Evolutionary conservation across 2,329 filamentous ascomycete species (phyloP), one percentile per base, ranked within the genome.

Genomic region (Epichloe gansuensis): DNA sequence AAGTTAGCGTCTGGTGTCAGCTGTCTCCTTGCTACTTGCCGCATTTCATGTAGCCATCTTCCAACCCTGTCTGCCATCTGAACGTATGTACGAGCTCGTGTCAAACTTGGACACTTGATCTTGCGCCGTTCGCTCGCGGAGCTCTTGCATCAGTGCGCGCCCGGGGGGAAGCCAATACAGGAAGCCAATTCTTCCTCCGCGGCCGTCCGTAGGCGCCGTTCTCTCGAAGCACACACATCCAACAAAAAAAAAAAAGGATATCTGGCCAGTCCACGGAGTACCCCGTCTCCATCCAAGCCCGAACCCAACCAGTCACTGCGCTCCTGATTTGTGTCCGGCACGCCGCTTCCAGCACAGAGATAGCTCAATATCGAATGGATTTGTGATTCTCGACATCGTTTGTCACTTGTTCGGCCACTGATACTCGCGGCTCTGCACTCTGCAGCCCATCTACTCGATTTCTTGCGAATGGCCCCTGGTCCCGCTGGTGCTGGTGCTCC

Each of bases 401-500:
- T 40, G 21, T 36, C 35, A 9, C 15, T 31, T 25, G 13, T 35
- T 17, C 41, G 34, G 34, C 41, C 9, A 21, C 31, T 31, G 44
- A 39, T 47, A 25, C 27, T 44, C 17, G 48, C 41, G n/a, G 42
- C 47, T 38, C 44, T 31, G 27, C 27, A 31, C 27, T 31, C 44
- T 42, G 23, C 36, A 41, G 15, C 21, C 35, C 27, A 23, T 34
- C 23, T 51, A 47, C 41, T 47, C 34, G 39, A 23, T 36, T 43
- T 34, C 48, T 51, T 51, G 51, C 74, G 73, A 67, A 76, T 76
- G 74, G 67, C 71, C 66, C 60, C 67, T 68, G 61, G 66, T 56
- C 58, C 55, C 59, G 60, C 60, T 57, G 61, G 61, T 64, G 73
- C 62, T 78, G 61, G 61, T 64, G 73, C 62, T 78, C 81, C 65